Evolutionary conservation across 164 flowering plant species (phyloP).

Genomic region (Echeveria elegans): DNA sequence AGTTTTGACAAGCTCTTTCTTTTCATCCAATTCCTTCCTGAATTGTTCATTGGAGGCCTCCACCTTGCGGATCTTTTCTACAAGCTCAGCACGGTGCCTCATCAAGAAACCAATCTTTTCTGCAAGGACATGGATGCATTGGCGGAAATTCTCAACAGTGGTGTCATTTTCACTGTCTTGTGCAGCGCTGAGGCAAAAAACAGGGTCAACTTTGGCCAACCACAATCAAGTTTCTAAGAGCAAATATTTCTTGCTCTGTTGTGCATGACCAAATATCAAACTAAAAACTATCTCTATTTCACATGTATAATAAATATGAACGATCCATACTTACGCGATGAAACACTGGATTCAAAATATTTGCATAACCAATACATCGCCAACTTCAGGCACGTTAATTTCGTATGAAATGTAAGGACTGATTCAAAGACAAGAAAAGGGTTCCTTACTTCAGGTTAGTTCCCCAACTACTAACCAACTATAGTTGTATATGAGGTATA

Average conservation of each 20-base stretch:
- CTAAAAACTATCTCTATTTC: no score
- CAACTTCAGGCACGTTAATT: neutral
- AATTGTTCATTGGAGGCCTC: constrained; percentile 63
- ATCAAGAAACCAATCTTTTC: constrained; percentile 73
- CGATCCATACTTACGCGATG: no score
- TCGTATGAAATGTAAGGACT: no score
- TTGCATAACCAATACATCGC: neutral
- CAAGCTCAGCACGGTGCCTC: constrained; percentile 64
- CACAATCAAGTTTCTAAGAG: neutral
- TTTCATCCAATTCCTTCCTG: constrained; percentile 77
- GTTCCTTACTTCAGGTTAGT: neutral
- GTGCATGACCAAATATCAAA: no score
- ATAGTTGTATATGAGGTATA: neutral
- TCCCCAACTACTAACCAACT: neutral
- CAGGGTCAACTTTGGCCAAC: neutral
- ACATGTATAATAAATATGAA: no score
- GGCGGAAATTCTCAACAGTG: constrained; percentile 55
- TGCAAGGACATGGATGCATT: constrained; percentile 67
- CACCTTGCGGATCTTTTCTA: constrained; percentile 52
- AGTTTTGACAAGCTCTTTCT: constrained; percentile 67
- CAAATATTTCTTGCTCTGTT: no score
- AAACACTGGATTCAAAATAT: no score
- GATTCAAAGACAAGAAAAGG: neutral
- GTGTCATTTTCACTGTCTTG: constrained; percentile 69
- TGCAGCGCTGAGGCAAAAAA: neutral